Evolutionary conservation across 805 yeast genomes (phyloP), one percentile per base, ranked within the genome.

Genomic region (Wickerhamiella allomyrinae): DNA sequence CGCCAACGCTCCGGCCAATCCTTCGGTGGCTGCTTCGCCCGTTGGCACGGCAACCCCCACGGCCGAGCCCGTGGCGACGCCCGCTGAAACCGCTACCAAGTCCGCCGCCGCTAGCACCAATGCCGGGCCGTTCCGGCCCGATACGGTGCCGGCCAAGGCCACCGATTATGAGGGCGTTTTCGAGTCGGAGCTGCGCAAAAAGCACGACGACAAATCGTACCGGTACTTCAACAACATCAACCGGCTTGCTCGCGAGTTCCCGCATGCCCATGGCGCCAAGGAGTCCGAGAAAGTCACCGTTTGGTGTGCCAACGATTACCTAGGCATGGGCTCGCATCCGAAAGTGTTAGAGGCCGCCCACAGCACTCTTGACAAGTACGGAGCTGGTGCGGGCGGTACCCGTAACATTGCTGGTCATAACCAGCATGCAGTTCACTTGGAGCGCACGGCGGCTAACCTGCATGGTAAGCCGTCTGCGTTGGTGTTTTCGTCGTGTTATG

Each of bases 361-460:
- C 53, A 59, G 68, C 39, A 77, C 94, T 14, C 70, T 91, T 61
- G 81, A 80, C 54, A 76, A 74, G 66, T 91, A 91, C 60, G 99
- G 99, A 55, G 81, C 95, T 4, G 99, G 99, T 54, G 95, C 99
- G 7, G 99, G 99, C 57, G 99, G 99, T 53, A 91, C 99, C 39
- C 74, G 99, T 58, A 91, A 91, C 66, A 91, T 91, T 60, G 98
- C 99, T 2, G 99, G 99, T 48, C 98, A 91, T 62, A 91, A 91
- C 62, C 62, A 67, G 45, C 89, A 81, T 54, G 94, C 97, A n/a
- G 76, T 91, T 57, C 71, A 70, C 51, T 72, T 91, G 57, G 99
- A 91, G 63, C 67, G 80, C 19, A 87, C 84, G 55, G 58, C 85
- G 39, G 97, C 98, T 17, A 77, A 85, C 34, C 72, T 91, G 53